Conservation (phyloP, 371 early-diverging fungal species). For the Blakeslea trispora region DNA sequence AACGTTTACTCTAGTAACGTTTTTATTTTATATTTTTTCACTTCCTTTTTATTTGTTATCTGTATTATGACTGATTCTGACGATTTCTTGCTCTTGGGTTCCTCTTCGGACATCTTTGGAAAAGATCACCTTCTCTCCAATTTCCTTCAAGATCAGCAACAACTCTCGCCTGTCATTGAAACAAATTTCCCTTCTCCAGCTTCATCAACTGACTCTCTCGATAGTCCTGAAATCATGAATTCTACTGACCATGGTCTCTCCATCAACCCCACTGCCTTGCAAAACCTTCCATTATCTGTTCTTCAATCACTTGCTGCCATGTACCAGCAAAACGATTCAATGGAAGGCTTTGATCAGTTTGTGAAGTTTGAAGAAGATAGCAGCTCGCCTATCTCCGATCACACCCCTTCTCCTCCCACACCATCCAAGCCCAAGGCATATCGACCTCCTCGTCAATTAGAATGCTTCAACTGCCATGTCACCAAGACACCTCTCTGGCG, state of each 20-base stretch:
- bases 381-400: background rate
- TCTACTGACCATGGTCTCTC: conserved; percentile 8
- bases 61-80: conserved; percentile 27
- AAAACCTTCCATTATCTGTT: conserved; percentile 35
- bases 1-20: conserved; percentile 19
- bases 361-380: conserved; percentile 40
- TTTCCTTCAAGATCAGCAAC: conserved; percentile 26
- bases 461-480: conserved; percentile 81
- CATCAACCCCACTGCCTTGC: conserved; percentile 31
- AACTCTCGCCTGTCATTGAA: conserved; percentile 18
- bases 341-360: conserved; percentile 39
- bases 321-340: conserved; percentile 30
- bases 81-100: conserved; percentile 29
- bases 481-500: conserved; percentile 86
- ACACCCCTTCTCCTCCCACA: background rate
- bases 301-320: conserved; percentile 33
- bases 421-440: conserved; percentile 23
- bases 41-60: conserved; percentile 7
- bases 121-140: conserved; percentile 31
- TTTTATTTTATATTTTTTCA: conserved; percentile 30
- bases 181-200: conserved; percentile 35
- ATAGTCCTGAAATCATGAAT: conserved; percentile 19
- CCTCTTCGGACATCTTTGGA: conserved; percentile 24
- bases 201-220: conserved; percentile 29
- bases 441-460: conserved; percentile 63